Conservation (phyloP, 2,329 filamentous ascomycete species). For the Juglanconis oblonga region DNA sequence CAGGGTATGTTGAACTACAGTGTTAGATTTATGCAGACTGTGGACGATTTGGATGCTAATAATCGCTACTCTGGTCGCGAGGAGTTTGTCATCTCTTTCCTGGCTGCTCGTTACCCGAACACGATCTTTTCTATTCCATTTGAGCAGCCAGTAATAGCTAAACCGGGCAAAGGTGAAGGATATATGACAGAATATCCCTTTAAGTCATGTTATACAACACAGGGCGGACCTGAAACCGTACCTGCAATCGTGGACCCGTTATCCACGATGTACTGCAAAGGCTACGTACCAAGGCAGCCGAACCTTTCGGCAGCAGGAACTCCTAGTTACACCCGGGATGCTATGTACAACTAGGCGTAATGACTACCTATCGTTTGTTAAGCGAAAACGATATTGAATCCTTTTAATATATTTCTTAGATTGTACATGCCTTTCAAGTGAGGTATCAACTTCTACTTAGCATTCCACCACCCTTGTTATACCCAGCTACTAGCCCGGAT, state of each 20-base stretch:
- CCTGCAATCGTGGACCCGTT: not conserved
- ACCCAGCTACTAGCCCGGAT: too few species aligned
- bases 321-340: not conserved
- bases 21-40: not conserved
- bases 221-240: not conserved
- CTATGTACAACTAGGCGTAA: not conserved
- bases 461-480: too few species aligned
- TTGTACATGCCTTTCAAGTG: too few species aligned
- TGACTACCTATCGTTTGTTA: too few species aligned
- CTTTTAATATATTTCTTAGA: too few species aligned
- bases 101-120: not conserved
- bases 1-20: not conserved
- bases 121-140: not conserved
- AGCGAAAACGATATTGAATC: too few species aligned
- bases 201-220: not conserved
- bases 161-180: not conserved
- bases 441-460: too few species aligned
- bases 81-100: not conserved
- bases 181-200: not conserved
- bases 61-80: not conserved
- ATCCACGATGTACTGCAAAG: not conserved
- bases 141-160: not conserved
- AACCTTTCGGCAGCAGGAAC: not conserved
- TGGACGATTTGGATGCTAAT: not conserved
- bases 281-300: not conserved